phyloP scores from a whole-genome alignment of 768 basidiomycete genomes.

The Leccinellum luteum region DNA sequence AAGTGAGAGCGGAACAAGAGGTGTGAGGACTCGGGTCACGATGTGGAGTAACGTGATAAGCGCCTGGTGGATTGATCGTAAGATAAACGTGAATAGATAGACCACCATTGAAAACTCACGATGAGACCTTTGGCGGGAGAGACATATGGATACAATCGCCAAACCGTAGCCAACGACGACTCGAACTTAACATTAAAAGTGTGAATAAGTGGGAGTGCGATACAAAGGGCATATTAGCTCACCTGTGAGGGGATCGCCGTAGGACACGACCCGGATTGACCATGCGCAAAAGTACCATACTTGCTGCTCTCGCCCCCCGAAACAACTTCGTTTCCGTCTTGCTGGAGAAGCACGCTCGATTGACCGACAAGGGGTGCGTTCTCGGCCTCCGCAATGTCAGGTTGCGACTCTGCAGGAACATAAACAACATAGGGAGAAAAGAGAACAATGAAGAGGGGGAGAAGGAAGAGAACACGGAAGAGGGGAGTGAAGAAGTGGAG shows the following conservation, averaged over 20 bases:
- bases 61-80: conserved; percentile 36
- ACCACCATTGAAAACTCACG: conserved; percentile 10
- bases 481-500: conserved; percentile 57
- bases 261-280: conserved; percentile 7
- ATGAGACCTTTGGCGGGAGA: conserved; percentile 22
- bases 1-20: conserved; percentile 66
- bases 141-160: conserved; percentile 20
- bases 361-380: conserved; percentile 29
- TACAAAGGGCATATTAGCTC: neutral
- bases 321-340: conserved; percentile 41
- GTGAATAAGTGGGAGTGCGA: neutral
- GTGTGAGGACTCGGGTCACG: conserved; percentile 73
- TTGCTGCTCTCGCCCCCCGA: conserved; percentile 43
- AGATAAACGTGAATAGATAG: neutral
- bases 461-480: conserved; percentile 61
- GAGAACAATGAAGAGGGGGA: conserved; percentile 59
- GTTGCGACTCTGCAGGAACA: conserved; percentile 30
- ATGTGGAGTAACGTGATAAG: conserved; percentile 70
- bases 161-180: conserved; percentile 16
- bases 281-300: conserved; percentile 66
- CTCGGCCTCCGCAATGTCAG: conserved; percentile 17
- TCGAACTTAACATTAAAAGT: conserved; percentile 1
- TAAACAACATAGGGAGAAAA: conserved; percentile 65
- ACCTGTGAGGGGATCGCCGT: conserved; percentile 8
- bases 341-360: conserved; percentile 55